Evolutionary conservation across 306 rosid genomes (phyloP).

Genomic region (Cicer yamashitae): DNA sequence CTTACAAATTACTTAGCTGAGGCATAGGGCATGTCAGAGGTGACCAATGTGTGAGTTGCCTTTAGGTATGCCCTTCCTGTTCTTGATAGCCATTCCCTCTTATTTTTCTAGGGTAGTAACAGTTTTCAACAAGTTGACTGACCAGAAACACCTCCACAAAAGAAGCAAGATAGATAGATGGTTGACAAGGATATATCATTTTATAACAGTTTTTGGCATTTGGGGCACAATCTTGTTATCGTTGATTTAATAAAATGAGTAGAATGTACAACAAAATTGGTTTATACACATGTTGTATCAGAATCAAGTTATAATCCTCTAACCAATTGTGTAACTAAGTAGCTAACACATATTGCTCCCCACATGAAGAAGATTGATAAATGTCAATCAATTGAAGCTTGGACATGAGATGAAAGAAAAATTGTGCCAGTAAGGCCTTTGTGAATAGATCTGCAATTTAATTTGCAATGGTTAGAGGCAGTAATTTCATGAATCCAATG

Average conservation of each 20-base stretch:
- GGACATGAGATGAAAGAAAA: neutral
- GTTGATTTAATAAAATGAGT: no score
- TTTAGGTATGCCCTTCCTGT: neutral
- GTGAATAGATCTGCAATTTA: neutral
- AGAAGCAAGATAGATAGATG: neutral
- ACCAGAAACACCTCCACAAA: neutral
- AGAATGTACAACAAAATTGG: no score
- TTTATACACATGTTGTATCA: no score
- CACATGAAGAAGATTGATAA: neutral
- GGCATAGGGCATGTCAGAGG: neutral
- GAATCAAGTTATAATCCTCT: no score
- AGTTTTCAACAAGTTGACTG: constrained; percentile 15
- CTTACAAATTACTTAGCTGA: constrained; percentile 2
- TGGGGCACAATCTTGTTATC: no score
- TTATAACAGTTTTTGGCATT: neutral
- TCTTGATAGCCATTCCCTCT: neutral
- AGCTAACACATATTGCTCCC: neutral
- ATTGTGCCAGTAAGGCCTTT: neutral
- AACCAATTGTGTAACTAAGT: no score
- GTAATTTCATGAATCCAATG: neutral
- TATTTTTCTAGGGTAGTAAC: neutral
- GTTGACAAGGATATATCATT: constrained; percentile 16
- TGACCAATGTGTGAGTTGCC: neutral
- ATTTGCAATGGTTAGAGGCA: neutral
- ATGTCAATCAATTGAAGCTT: neutral